Percentiles rank a stretch among this genome's conserved stretches.
Evolutionary conservation across 1,139 yeast genomes (phyloP).

Genomic region (Chernovozyma sophiae-reginae): DNA sequence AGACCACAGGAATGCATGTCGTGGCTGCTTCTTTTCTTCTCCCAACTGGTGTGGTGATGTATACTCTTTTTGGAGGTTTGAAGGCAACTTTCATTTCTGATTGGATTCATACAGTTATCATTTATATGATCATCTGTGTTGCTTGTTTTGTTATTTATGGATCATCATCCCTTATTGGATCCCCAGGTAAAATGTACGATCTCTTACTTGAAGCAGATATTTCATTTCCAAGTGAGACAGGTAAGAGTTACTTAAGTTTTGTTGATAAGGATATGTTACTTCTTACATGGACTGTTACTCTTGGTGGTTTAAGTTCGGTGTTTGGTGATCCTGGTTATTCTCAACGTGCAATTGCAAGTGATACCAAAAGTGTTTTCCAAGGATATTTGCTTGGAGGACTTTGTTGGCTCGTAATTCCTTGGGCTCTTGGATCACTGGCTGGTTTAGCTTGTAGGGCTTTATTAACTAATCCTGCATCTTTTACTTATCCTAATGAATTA

Average conservation of each 20-base stretch:
- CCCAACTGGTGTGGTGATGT: constrained; percentile 50
- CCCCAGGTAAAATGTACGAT: constrained; percentile 32
- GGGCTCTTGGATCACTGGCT: constrained; percentile 33
- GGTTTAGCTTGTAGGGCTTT: constrained; percentile 35
- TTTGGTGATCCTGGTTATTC: constrained; percentile 41
- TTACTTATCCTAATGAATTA: constrained; percentile 24
- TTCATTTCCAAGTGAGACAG: constrained; percentile 18
- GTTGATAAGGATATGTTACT: constrained; percentile 13
- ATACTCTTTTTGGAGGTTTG: constrained; percentile 51
- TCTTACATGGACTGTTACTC: constrained; percentile 22
- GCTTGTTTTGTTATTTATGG: constrained; percentile 15
- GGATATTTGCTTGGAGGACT: constrained; percentile 40
- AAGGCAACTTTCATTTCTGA: constrained; percentile 36
- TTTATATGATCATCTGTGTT: constrained; percentile 9
- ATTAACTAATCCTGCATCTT: constrained; percentile 23
- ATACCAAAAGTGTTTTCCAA: constrained; percentile 26
- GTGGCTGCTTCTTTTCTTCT: constrained; percentile 30
- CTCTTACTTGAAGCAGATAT: constrained; percentile 22
- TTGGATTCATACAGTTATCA: constrained; percentile 11
- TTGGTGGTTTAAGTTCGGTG: constrained; percentile 33
- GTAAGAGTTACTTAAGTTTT: constrained; percentile 10
- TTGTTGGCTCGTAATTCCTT: constrained; percentile 38
- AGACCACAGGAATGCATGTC: constrained; percentile 16
- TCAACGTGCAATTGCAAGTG: constrained; percentile 42
- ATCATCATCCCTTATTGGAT: constrained; percentile 27